Percentiles rank a stretch among this genome's conserved stretches.
phyloP scores from a whole-genome alignment of 208 protist species.

The Phytomonas serpens region DNA sequence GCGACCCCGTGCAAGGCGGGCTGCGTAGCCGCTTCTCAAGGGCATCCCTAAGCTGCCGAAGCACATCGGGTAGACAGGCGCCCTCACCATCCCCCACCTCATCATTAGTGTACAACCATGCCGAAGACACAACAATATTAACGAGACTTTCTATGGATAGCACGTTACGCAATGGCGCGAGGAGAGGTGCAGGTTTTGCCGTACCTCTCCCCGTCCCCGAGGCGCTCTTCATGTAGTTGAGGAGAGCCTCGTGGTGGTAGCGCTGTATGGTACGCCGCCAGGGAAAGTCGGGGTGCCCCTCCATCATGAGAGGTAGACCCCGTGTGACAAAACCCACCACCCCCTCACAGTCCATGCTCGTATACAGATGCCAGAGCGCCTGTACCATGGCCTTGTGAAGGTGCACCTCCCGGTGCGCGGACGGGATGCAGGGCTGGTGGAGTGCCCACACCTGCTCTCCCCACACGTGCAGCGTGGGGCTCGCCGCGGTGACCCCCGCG shows the following conservation, averaged over 20 bases:
- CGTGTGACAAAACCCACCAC: neutral
- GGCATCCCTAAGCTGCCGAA: neutral
- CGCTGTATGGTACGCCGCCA: neutral
- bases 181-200: neutral
- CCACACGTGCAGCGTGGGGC: neutral
- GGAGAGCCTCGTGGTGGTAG: constrained; percentile 2
- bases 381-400: neutral
- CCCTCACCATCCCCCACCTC: neutral
- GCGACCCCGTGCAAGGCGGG: neutral
- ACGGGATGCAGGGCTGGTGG: constrained; percentile 1
- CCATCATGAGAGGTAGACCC: neutral
- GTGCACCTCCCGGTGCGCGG: constrained; percentile 3
- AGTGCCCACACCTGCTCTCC: neutral
- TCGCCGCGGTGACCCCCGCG: neutral
- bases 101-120: neutral
- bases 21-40: neutral
- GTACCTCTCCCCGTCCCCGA: neutral
- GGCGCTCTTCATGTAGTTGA: neutral
- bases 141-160: neutral
- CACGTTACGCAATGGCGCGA: neutral
- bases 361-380: neutral
- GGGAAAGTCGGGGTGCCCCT: neutral
- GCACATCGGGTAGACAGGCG: neutral
- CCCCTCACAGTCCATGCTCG: neutral
- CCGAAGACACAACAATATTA: neutral